These are phyloP conservation scores for Ascosphaera aggregata DNA, from an alignment of 2,329 filamentous ascomycete genomes.

Conservation along the genomic window DNA sequence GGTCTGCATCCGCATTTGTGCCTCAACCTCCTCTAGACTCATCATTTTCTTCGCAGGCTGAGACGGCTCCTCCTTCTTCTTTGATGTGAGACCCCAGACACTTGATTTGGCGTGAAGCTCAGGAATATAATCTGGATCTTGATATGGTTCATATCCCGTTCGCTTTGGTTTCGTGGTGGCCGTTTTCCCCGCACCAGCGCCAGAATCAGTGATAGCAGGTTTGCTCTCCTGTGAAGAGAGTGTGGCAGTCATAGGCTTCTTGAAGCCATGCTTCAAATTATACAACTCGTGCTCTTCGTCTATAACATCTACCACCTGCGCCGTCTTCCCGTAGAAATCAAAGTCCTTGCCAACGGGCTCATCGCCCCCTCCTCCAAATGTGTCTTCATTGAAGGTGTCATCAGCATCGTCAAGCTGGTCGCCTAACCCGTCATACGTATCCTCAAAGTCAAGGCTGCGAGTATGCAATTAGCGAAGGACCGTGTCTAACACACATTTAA, in stretches of 20 bases:
- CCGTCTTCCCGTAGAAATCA: conserved; percentile 88
- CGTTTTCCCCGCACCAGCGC: conserved; percentile 3
- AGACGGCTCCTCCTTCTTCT: conserved; percentile 18
- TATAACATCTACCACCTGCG: conserved; percentile 62
- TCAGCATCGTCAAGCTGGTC: conserved; percentile 77
- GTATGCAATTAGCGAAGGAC: conserved; percentile 12
- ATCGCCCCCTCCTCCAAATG: conserved; percentile 41
- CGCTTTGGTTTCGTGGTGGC: conserved; percentile 35
- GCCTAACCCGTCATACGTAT: conserved; percentile 89
- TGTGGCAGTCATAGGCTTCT: neutral
- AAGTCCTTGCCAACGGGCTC: conserved; percentile 67
- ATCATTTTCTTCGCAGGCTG: conserved; percentile 51
- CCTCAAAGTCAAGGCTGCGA: conserved; percentile 62
- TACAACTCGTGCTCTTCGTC: conserved; percentile 80
- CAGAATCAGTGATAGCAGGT: conserved; percentile 22
- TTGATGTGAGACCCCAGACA: conserved; percentile 64
- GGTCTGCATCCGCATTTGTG: conserved; percentile 56
- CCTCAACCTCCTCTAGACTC: conserved; percentile 93
- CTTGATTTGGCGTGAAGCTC: conserved; percentile 83
- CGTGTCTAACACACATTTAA: conserved; percentile 7
- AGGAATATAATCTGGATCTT: conserved; percentile 59
- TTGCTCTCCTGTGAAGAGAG: conserved; percentile 14
- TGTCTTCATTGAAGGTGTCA: conserved; percentile 93
- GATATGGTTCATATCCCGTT: conserved; percentile 82
- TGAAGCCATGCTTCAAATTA: conserved; percentile 38